phyloP scores from a whole-genome alignment of 441 rosid species.

The Gossypium davidsonii region DNA sequence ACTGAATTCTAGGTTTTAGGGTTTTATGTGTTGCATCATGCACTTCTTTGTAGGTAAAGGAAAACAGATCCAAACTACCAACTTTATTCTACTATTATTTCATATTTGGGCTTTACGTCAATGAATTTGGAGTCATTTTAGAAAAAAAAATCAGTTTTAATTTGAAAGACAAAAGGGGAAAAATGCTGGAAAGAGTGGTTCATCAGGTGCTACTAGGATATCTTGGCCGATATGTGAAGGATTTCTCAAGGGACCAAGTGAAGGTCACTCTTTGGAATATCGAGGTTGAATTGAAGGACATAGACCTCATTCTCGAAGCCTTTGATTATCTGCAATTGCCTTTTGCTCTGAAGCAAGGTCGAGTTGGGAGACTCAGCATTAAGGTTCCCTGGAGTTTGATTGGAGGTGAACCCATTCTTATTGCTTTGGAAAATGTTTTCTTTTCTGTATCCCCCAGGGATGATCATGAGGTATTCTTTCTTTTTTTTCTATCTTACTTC shows the following conservation, averaged over 20 bases:
- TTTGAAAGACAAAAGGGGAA: constrained; percentile 1
- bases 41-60: neutral
- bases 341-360: constrained; percentile 70
- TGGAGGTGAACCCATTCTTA: constrained; percentile 69
- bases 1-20: neutral
- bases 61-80: neutral
- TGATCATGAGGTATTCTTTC: constrained; percentile 57
- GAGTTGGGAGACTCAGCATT: constrained; percentile 73
- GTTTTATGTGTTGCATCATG: neutral
- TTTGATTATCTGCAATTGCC: constrained; percentile 87
- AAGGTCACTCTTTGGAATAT: constrained; percentile 74
- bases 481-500: neutral
- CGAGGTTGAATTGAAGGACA: constrained; percentile 72
- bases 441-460: constrained; percentile 59
- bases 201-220: constrained; percentile 62
- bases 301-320: constrained; percentile 82
- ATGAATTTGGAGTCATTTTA: neutral
- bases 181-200: constrained; percentile 72
- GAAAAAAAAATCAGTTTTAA: neutral
- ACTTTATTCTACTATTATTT: neutral
- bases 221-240: constrained; percentile 80
- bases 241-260: constrained; percentile 71
- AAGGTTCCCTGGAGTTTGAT: constrained; percentile 79
- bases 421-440: constrained; percentile 72
- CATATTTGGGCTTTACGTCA: neutral